Conservation (phyloP, 1,284 basidiomycete genomes). For the Fomitopsis schrenkii region DNA sequence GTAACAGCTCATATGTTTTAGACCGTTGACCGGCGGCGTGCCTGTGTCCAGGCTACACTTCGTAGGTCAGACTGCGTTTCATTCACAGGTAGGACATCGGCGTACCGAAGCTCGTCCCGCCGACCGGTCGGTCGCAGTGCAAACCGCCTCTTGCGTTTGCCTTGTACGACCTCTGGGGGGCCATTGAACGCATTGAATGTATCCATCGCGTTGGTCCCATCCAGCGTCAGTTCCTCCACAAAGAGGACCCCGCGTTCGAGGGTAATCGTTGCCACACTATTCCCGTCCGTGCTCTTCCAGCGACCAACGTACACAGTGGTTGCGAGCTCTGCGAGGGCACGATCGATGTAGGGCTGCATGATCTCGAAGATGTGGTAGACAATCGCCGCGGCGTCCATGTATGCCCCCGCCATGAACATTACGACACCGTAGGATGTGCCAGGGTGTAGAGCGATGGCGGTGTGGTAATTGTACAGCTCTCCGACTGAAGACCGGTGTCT, state of each 20-base stretch:
- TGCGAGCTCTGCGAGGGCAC: conserved; percentile 27
- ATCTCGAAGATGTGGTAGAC: conserved; percentile 34
- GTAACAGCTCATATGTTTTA: conserved; percentile 36
- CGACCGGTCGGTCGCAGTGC: conserved; percentile 34
- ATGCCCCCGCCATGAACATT: conserved; percentile 39
- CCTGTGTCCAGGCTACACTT: conserved; percentile 16
- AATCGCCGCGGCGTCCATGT: conserved; percentile 32
- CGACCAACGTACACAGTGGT: conserved; percentile 30
- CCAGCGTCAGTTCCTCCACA: conserved; percentile 25
- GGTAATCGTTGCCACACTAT: conserved; percentile 16
- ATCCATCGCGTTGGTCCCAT: conserved; percentile 28
- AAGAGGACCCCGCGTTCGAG: conserved; percentile 32
- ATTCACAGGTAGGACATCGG: neutral
- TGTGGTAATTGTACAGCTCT: conserved; percentile 40
- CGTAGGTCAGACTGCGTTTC: neutral
- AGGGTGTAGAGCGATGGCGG: conserved; percentile 40
- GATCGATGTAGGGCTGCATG: conserved; percentile 39
- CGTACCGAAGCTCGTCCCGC: conserved; percentile 36
- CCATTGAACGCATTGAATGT: conserved; percentile 19
- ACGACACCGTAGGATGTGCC: conserved; percentile 44
- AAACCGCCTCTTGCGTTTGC: conserved; percentile 14
- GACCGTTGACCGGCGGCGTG: conserved; percentile 39
- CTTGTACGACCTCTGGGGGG: conserved; percentile 4
- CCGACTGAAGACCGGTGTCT: conserved; percentile 30
- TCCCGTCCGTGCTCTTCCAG: conserved; percentile 25